Evolutionary conservation across 1,284 basidiomycete species (phyloP).

Genomic region (Ustilago cynodontis): DNA sequence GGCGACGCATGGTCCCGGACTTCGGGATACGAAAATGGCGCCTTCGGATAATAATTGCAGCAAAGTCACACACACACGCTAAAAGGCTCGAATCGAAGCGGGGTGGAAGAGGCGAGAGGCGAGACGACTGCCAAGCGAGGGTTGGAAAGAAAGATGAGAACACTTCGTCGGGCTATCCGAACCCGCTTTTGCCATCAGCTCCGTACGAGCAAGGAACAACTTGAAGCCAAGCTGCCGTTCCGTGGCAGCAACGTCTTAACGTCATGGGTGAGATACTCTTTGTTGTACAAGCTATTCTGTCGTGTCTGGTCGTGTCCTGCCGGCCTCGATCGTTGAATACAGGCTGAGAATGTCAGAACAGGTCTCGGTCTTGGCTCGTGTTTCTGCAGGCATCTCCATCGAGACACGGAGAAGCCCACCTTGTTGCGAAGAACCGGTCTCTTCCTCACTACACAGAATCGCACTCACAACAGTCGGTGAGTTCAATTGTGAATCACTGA

Average conservation of each 20-base stretch:
- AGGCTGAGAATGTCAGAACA: background rate
- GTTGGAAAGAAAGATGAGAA: background rate
- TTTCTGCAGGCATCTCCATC: background rate
- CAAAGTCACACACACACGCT: background rate
- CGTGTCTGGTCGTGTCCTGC: background rate
- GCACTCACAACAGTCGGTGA: too few species aligned
- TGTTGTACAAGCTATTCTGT: slow-evolving; percentile 16
- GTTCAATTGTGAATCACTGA: too few species aligned
- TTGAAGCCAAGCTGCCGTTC: too few species aligned
- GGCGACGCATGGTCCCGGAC: slow-evolving; percentile 11
- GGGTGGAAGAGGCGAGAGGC: slow-evolving; percentile 3
- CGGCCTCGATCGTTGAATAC: background rate
- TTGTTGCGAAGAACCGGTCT: background rate
- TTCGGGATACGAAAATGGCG: slow-evolving; percentile 7
- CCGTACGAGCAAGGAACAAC: background rate
- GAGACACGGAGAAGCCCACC: slow-evolving; percentile 4
- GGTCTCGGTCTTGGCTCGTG: background rate
- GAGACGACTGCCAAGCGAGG: slow-evolving; percentile 2
- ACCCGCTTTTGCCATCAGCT: background rate
- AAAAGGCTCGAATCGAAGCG: slow-evolving; percentile 1
- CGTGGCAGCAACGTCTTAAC: background rate
- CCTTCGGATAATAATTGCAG: slow-evolving; percentile 19
- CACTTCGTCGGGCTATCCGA: slow-evolving; percentile 8
- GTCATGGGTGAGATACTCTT: background rate
- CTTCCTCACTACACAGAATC: too few species aligned